Percentiles rank a stretch among this genome's conserved stretches.
Conservation (phyloP, 2,329 filamentous ascomycete species). For the Hyphodiscus sp. region DNA sequence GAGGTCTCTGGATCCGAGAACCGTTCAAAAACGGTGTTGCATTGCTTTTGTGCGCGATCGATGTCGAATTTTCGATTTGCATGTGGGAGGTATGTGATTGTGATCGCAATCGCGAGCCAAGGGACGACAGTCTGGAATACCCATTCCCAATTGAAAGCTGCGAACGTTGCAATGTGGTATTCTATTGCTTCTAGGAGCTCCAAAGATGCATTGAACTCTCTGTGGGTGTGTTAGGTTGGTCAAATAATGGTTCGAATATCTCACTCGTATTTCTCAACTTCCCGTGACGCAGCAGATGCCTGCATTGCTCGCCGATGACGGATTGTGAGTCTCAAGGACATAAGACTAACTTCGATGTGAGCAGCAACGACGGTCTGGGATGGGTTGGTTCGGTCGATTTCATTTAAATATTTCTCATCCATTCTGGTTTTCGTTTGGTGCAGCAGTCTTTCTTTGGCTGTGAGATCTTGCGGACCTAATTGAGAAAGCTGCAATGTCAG, state of each 20-base stretch:
- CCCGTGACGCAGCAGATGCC: not conserved
- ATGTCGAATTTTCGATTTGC: constrained; percentile 4
- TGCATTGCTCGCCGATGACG: constrained; percentile 6
- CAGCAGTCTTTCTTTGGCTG: constrained; percentile 5
- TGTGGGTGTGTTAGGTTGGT: not conserved
- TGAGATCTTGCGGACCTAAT: constrained; percentile 3
- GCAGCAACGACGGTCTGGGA: constrained; percentile 10
- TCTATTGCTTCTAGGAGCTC: constrained; percentile 16
- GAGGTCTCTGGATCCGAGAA: not conserved
- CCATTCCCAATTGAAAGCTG: constrained; percentile 12
- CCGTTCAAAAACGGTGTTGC: constrained; percentile 8
- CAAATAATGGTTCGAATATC: not conserved
- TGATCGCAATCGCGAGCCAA: constrained; percentile 16
- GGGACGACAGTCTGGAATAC: constrained; percentile 14
- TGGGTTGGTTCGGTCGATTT: constrained; percentile 6
- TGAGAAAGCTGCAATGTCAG: constrained; percentile 5
- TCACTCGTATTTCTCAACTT: constrained; percentile 7
- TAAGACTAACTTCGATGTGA: constrained; percentile 12
- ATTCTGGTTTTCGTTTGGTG: constrained; percentile 6
- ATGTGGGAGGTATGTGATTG: constrained; percentile 7
- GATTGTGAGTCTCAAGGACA: constrained; percentile 7
- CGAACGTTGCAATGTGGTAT: constrained; percentile 11
- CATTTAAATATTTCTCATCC: constrained; percentile 7
- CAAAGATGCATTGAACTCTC: constrained; percentile 12
- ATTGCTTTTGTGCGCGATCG: constrained; percentile 9